phyloP scores from a whole-genome alignment of 2,329 filamentous ascomycete genomes.

The Xylariaceae sp. region DNA sequence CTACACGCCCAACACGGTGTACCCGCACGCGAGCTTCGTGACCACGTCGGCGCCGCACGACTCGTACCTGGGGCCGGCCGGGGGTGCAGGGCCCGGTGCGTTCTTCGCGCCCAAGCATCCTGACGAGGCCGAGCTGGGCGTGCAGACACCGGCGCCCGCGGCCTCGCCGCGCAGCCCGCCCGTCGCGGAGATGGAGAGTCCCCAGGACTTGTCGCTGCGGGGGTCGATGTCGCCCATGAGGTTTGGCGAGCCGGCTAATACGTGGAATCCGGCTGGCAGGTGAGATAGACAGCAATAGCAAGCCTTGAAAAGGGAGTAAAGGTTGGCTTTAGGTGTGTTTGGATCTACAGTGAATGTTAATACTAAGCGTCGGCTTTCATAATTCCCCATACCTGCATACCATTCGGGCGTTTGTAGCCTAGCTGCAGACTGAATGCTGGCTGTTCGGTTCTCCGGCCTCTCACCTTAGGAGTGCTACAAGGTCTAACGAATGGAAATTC shows the following conservation, averaged over 20 bases:
- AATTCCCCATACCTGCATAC: too few species aligned
- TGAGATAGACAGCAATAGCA: too few species aligned
- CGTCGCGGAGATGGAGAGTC: conserved; percentile 14
- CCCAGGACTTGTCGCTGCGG: background rate
- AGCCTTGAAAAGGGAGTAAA: too few species aligned
- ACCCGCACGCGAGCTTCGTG: conserved; percentile 8
- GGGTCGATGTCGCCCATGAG: conserved; percentile 1
- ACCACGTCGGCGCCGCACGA: conserved; percentile 10
- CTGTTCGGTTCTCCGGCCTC: too few species aligned
- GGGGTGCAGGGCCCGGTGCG: conserved; percentile 1
- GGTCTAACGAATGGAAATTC: too few species aligned
- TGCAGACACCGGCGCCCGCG: conserved; percentile 5
- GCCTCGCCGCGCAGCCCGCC: conserved; percentile 12
- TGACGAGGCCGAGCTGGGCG: conserved; percentile 14
- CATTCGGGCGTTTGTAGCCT: too few species aligned
- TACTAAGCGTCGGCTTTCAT: too few species aligned
- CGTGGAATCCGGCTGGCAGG: background rate
- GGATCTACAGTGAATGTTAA: too few species aligned
- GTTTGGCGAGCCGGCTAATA: conserved; percentile 10
- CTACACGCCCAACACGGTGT: conserved; percentile 5
- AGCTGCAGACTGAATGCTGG: too few species aligned
- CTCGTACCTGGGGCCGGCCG: too few species aligned
- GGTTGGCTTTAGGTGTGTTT: too few species aligned
- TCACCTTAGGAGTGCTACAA: too few species aligned
- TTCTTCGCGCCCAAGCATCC: conserved; percentile 10